Base-by-base conservation (phyloP, 164 flowering plant species). In the Liriodendron chinense region DNA sequence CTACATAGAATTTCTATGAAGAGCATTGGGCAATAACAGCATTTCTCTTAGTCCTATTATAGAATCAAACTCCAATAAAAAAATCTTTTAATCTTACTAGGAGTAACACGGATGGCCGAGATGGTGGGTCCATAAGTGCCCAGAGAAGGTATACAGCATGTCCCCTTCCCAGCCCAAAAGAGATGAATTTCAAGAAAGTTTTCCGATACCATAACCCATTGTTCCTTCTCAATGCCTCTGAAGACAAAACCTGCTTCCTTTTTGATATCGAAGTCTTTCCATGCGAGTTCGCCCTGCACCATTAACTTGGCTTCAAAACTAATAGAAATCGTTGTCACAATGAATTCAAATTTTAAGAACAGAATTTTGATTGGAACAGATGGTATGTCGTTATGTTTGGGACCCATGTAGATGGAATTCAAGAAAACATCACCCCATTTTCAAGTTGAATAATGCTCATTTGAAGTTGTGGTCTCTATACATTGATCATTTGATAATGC, bases 141-240 rank as follows among this genome's bases (percentile, higher is more conserved):
- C 80, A 78, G 90, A n/a, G 0, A 10, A 75, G 99, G 99, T 62
- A 90, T 84, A 80, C 97, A 93, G 75, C 96, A 92, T 24, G 97
- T 92, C 70, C 99, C 98, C 74, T 93, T 95, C 64, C 98, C 99
- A 83, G 94, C 94, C 99, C 99, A 95, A 75, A 91, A 90, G 18
- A 95, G 87, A 85, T 93, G 97, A 64, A 95, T 82, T 72, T 95
- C 99, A 53, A 95, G 82, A 75, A 83, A 83, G 72, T 91, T 93
- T 70, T 88, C 86, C 2, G 86, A 70, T 69, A 96, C 98, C 47
- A 16, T 61, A 62, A 77, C 86, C 16, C 68, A 83, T 71, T 79
- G 85, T 12, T 77, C 26, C 82, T 26, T 86, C 64, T 2, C 66
- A 74, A 92, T 87, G 71, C 93, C 90, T 74, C 71, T 68, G 1